Base-by-base conservation (phyloP, 2,329 filamentous ascomycete genomes). In the Blastomyces parvus region DNA sequence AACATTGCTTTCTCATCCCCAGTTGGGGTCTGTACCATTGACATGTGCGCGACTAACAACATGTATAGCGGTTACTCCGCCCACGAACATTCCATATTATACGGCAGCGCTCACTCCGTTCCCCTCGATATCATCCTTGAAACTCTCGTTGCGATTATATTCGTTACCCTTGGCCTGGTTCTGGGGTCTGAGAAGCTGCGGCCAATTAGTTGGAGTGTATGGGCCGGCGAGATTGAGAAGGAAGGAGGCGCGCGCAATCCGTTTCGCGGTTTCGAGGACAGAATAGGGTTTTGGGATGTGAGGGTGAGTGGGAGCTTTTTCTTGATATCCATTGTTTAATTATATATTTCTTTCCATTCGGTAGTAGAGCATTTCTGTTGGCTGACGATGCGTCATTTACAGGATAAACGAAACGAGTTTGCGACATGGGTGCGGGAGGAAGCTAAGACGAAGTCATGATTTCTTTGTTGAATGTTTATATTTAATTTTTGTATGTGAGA, bases 101-200 rank as follows among this genome's bases (percentile, higher is more conserved):
- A 87, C 69, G 84, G 87, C 63, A 81, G 82, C 68, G 77, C 78
- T 61, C 79, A 81, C 60, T 80, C 74, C 62, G 82, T 97, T 1
- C 93, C 94, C 0, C 78, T 89, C 66, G 94, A 99, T 72, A 95
- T 99, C 70, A 85, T 86, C 46, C 83, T 96, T 69, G 94, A 99
- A 77, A 91, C 92, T 0, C 80, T 97, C 19, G 75, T 89, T 53
- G 89, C 91, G 1, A 87, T 94, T 5, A 75, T 95, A 30, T 73
- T 92, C n/a, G 83, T 96, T n/a, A 89, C 88, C 62, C 74, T 91
- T 0, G 94, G 93, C 52, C 85, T 97, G 36, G 91, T 97, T 0
- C 76, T 91, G 0, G 86, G 87, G 44, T 88, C 90, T 3, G 87
- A 90, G 14, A 84, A 86, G 55, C 81, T 97, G 66, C 88, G 90